Evolutionary conservation across 2,329 filamentous ascomycete genomes (phyloP), one percentile per base, ranked within the genome.

Genomic region (Botrytis byssoidea): DNA sequence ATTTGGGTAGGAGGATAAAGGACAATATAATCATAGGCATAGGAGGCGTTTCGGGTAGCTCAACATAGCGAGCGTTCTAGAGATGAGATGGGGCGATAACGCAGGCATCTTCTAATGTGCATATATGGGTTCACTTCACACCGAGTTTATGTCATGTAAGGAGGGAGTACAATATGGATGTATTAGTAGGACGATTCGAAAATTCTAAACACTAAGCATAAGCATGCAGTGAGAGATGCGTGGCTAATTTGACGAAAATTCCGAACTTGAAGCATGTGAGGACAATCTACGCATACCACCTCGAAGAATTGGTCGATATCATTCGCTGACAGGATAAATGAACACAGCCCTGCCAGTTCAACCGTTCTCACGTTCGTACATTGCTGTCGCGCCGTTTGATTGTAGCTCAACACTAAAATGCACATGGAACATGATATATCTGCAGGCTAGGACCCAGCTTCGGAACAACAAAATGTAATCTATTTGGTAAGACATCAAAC

Each of bases 1-100:
- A 67, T 98, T 98, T 86, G 91, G 91, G 71, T 82, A 81, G 78
- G 77, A 66, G 68, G 75, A 73, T 42, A 74, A 55, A 37, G 40
- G 46, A 25, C n/a, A 68, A 72, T 44, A 37, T 57, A 59, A 48
- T 60, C 46, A 68, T 37, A 67, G 37, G 44, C 22, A 65, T 40
- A n/a, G 71, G 64, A 37, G 70, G 70, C 70, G 70, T 72, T 72
- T 29, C 66, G 66, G 61, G 70, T 67, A 29, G 48, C 70, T 67
- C 61, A 48, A 44, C 35, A 59, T 72, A 46, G 68, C 55, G 68
- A 70, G 55, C 25, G 48, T 46, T 61, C 60, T 61, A 73, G 64
- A 72, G 63, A 61, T 46, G 59, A 59, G 37, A 71, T 51, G 32
- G 48, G 18, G 37, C 66, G 66, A 69, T 69, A 61, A 73, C 61